These are phyloP conservation scores for Bolboschoenus planiculmis DNA, from an alignment of 176 grass and related monocot genomes.

Conservation along the genomic window DNA sequence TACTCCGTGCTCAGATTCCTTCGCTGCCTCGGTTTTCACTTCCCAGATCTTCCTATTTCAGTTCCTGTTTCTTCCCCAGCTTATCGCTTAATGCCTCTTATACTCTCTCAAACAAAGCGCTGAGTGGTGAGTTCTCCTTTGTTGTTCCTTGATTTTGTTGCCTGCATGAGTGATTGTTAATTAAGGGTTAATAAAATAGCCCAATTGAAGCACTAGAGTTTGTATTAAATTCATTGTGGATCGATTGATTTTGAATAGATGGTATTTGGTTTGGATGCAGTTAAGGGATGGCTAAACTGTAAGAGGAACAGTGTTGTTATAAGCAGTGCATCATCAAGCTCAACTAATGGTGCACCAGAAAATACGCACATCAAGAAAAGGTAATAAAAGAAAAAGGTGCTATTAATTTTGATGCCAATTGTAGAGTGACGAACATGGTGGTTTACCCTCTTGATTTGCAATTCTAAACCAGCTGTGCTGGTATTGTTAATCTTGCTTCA, in stretches of 20 bases:
- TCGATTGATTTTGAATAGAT: background rate
- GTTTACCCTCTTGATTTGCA: background rate
- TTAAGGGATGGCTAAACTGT: conserved; percentile 1
- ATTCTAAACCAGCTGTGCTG: background rate
- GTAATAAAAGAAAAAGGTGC: conserved; percentile 12
- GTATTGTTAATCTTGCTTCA: background rate
- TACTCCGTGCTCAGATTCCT: conserved; percentile 11
- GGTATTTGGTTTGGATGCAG: background rate
- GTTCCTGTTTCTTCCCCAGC: background rate
- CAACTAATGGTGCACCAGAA: conserved; percentile 33
- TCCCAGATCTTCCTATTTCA: background rate
- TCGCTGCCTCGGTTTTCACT: background rate
- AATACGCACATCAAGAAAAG: conserved; percentile 52
- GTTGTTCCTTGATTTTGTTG: background rate
- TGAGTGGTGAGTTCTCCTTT: conserved; percentile 8
- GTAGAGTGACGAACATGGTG: background rate
- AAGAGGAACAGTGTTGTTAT: conserved; percentile 22
- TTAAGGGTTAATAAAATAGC: background rate
- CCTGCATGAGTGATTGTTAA: background rate
- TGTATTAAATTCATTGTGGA: background rate
- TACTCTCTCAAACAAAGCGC: background rate
- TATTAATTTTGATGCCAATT: background rate
- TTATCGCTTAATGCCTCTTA: background rate
- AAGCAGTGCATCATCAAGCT: conserved; percentile 23
- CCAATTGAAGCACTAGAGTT: background rate